Conservation (phyloP, 177 flowering plant species). For the Telopea speciosissima region DNA sequence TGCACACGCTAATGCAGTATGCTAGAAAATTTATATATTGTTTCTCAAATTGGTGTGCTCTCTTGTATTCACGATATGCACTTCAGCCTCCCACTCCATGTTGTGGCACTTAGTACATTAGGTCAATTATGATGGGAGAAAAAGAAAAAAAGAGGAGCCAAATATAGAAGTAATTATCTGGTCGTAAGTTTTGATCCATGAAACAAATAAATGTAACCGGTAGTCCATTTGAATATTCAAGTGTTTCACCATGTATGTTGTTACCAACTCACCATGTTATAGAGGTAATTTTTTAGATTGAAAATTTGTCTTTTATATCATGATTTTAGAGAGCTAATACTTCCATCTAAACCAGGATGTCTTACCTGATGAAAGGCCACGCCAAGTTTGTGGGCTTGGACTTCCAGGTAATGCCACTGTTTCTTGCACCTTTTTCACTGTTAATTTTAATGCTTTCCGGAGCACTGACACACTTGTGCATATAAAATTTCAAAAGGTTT, state of each 20-base stretch:
- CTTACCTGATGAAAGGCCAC: conserved; percentile 62
- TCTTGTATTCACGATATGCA: too few relatives aligned
- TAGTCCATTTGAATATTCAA: not conserved
- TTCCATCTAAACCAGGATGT: conserved; percentile 38
- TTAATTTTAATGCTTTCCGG: not conserved
- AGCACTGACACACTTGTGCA: not conserved
- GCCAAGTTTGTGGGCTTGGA: conserved; percentile 70
- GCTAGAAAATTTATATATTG: too few relatives aligned
- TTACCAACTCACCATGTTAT: too few relatives aligned
- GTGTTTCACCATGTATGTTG: not conserved
- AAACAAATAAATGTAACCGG: not conserved
- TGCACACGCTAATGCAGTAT: too few relatives aligned
- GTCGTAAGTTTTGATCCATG: not conserved
- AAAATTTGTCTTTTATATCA: not conserved
- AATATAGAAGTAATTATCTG: not conserved
- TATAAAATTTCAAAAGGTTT: not conserved
- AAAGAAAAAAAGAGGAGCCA: not conserved
- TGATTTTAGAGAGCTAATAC: conserved; percentile 6
- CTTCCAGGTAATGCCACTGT: conserved; percentile 54
- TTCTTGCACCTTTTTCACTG: not conserved
- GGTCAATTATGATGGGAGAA: too few relatives aligned
- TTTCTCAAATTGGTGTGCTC: too few relatives aligned
- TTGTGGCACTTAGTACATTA: too few relatives aligned
- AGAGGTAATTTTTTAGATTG: not conserved
- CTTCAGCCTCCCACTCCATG: too few relatives aligned